Evolutionary conservation across 1,284 basidiomycete species (phyloP), one percentile per base, ranked within the genome.

Genomic region (Trametes polyzona): DNA sequence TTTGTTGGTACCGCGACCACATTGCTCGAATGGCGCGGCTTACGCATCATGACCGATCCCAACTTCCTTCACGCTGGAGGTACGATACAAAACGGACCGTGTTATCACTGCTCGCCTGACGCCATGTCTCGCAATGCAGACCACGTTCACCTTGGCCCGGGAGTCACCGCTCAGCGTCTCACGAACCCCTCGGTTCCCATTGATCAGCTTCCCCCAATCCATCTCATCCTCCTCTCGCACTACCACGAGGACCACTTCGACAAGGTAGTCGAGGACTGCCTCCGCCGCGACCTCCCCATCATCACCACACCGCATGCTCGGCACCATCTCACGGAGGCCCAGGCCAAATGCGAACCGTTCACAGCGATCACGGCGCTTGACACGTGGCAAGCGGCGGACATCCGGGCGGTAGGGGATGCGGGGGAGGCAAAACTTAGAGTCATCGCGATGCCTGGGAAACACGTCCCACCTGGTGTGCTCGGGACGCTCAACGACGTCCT

Each of bases 231-330:
- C 24, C 60, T 67, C 16, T 66, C 66, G 21, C 67, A 67, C 55
- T 62, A 65, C 27, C 67, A 67, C 57, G 67, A 58, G 39, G 68
- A 69, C 41, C 67, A 69, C 57, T 71, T 71, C 50, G 69, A 69
- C 58, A 60, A 65, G 33, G 60, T 67, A 6, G 66, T 67, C 35
- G 66, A 68, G 29, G 60, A 67, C 37, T 48, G 60, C 21, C 63
- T 71, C 30, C 66, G 68, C 19, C 65, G 67, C 30, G 59, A 65
- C 44, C 56, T 68, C 21, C 69, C 69, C 7, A 69, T 70, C 58
- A 59, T 71, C 41, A 67, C 69, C n/a, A 71, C 64, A 6, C 57
- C 65, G 0, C 65, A 68, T 33, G 69, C 66, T 0, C 42, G 56
- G 21, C 41, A 59, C 24, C 52, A 57, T 27, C 52, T 65, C 12